phyloP scores from a whole-genome alignment of 805 yeast genomes.

The Zygosaccharomyces rouxii region DNA sequence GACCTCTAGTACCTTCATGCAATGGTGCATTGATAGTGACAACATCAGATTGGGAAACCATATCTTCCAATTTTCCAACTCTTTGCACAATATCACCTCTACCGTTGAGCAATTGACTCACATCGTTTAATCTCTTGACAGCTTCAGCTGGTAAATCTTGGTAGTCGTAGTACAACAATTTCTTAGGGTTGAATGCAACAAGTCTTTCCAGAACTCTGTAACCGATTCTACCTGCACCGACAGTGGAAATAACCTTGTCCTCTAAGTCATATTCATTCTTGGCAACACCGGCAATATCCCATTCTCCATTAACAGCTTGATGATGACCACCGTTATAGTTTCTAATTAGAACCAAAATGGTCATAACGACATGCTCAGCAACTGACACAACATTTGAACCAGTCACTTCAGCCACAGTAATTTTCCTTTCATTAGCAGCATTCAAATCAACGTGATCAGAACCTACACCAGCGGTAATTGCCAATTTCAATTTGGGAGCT shows the following conservation, averaged over 20 bases:
- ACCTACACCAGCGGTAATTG: conserved; percentile 80
- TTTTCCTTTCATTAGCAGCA: conserved; percentile 57
- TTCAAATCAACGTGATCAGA: conserved; percentile 74
- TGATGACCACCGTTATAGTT: background rate
- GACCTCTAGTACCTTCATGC: conserved; percentile 63
- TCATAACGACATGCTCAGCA: conserved; percentile 3
- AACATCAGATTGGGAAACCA: conserved; percentile 63
- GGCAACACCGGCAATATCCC: background rate
- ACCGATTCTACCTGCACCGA: conserved; percentile 40
- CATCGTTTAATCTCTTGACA: conserved; percentile 49
- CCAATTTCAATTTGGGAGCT: conserved; percentile 66
- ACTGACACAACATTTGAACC: background rate
- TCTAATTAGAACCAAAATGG: conserved; percentile 44
- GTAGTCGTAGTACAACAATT: conserved; percentile 42
- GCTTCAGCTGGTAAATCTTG: conserved; percentile 60
- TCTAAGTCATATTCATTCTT: background rate
- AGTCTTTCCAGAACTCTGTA: conserved; percentile 68
- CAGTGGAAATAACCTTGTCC: background rate
- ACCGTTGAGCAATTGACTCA: conserved; percentile 3
- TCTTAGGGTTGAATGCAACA: conserved; percentile 68
- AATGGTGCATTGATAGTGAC: conserved; percentile 76
- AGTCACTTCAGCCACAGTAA: conserved; percentile 47
- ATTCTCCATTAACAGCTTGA: background rate
- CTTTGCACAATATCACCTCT: conserved; percentile 45
- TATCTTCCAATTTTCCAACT: conserved; percentile 56